These are phyloP conservation scores for Bolboschoenoplectus hybrid DNA, from an alignment of 202 grass and related monocot species.

Conservation along the genomic window DNA sequence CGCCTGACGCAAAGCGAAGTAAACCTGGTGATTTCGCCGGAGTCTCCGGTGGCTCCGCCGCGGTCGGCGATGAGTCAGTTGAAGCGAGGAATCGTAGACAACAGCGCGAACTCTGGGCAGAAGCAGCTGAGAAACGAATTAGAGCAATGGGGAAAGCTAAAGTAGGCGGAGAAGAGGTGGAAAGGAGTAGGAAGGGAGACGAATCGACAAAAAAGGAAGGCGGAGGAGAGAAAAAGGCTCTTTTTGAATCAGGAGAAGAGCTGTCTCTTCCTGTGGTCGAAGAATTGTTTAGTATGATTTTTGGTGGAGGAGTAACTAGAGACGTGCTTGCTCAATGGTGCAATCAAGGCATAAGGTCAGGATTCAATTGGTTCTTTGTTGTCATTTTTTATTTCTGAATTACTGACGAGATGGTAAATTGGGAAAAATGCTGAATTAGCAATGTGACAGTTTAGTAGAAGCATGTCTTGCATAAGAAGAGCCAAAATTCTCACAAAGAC, in stretches of 20 bases:
- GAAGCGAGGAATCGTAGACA: slow-evolving; percentile 61
- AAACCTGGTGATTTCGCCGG: slow-evolving; percentile 49
- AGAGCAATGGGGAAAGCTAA: slow-evolving; percentile 38
- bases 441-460: neutral
- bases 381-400: slow-evolving; percentile 19
- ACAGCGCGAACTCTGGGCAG: slow-evolving; percentile 83
- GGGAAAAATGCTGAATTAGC: neutral
- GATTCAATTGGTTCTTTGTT: neutral
- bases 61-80: slow-evolving; percentile 52
- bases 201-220: slow-evolving; percentile 42
- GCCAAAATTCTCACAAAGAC: neutral
- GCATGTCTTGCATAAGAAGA: neutral
- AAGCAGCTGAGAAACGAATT: slow-evolving; percentile 74
- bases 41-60: slow-evolving; percentile 19
- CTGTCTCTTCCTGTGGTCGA: slow-evolving; percentile 55
- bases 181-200: slow-evolving; percentile 33
- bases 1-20: slow-evolving; percentile 87
- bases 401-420: neutral
- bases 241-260: slow-evolving; percentile 54
- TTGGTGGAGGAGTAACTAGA: slow-evolving; percentile 64
- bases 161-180: slow-evolving; percentile 39
- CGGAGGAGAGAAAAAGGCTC: slow-evolving; percentile 37
- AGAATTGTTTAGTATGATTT: slow-evolving; percentile 76
- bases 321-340: slow-evolving; percentile 88
- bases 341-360: slow-evolving; percentile 96